These are phyloP conservation scores for Kodamaea kakaduensis DNA, from an alignment of 805 yeast species.

Conservation along the genomic window DNA sequence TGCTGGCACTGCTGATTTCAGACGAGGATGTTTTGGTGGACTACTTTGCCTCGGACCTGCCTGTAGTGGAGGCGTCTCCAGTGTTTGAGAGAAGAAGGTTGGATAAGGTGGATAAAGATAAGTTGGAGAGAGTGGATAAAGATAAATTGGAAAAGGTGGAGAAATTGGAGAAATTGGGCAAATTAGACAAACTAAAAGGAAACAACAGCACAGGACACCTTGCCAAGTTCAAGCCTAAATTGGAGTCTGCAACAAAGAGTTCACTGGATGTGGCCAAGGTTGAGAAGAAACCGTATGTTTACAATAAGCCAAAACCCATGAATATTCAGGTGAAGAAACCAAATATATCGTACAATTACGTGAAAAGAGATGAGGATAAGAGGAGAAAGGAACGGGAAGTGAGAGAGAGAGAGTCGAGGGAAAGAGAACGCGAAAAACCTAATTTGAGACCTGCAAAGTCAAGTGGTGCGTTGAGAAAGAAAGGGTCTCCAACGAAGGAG, in stretches of 20 bases:
- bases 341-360: slow-evolving; percentile 15
- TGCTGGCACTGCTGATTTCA: no score
- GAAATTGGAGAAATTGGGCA: no score
- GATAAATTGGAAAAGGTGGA: no score
- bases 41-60: slow-evolving; percentile 11
- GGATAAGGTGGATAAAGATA: neutral
- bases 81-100: slow-evolving; percentile 3
- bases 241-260: slow-evolving; percentile 4
- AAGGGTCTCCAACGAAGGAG: no score
- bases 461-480: no score
- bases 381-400: slow-evolving; percentile 2
- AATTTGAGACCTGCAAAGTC: no score
- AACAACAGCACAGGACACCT: slow-evolving; percentile 4
- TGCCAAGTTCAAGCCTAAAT: slow-evolving; percentile 3
- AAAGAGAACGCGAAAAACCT: slow-evolving; percentile 4
- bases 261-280: neutral
- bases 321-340: slow-evolving; percentile 21
- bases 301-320: slow-evolving; percentile 38
- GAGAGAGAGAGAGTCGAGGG: neutral
- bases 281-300: slow-evolving; percentile 21
- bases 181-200: neutral
- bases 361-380: slow-evolving; percentile 9
- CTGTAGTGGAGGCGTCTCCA: slow-evolving; percentile 2
- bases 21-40: slow-evolving; percentile 16
- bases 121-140: no score